Percentiles rank a stretch among this genome's conserved stretches.
phyloP scores from a whole-genome alignment of 2,329 filamentous ascomycete genomes.

The Aureobasidium sp. region DNA sequence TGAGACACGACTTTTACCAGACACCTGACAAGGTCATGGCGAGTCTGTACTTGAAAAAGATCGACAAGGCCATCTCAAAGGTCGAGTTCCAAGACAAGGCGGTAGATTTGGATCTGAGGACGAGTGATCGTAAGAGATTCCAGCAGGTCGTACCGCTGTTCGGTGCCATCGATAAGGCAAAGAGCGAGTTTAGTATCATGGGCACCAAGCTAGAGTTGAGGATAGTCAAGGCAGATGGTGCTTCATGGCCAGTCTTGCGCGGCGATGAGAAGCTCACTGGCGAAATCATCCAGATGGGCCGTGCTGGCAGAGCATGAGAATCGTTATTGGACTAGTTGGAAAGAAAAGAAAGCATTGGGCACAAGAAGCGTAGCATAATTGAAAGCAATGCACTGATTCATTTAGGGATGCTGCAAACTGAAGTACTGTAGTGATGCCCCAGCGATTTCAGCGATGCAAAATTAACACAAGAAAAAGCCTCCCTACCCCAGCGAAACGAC shows the following conservation, averaged over 20 bases:
- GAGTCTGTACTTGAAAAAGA: constrained; percentile 94
- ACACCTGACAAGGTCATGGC: constrained; percentile 78
- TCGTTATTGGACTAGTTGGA: neutral
- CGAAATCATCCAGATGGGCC: constrained; percentile 84
- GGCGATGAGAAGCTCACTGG: constrained; percentile 65
- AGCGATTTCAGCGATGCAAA: neutral
- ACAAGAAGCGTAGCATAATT: neutral
- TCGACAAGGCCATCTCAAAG: constrained; percentile 70
- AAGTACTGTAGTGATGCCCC: neutral
- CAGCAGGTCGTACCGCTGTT: constrained; percentile 67
- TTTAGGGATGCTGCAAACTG: neutral
- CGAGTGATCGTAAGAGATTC: constrained; percentile 78
- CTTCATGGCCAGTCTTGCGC: constrained; percentile 77
- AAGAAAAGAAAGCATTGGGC: neutral
- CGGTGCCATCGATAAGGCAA: constrained; percentile 64
- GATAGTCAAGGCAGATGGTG: constrained; percentile 64
- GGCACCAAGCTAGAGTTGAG: constrained; percentile 83
- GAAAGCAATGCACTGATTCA: neutral
- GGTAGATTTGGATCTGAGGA: constrained; percentile 75
- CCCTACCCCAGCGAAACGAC: neutral
- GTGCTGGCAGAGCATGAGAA: constrained; percentile 53
- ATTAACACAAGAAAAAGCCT: neutral
- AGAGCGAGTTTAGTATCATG: constrained; percentile 72
- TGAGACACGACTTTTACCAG: constrained; percentile 92
- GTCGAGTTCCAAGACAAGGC: constrained; percentile 59